These are phyloP conservation scores for Buddleja alternifolia DNA, from an alignment of 257 asterid species.

Conservation along the genomic window DNA sequence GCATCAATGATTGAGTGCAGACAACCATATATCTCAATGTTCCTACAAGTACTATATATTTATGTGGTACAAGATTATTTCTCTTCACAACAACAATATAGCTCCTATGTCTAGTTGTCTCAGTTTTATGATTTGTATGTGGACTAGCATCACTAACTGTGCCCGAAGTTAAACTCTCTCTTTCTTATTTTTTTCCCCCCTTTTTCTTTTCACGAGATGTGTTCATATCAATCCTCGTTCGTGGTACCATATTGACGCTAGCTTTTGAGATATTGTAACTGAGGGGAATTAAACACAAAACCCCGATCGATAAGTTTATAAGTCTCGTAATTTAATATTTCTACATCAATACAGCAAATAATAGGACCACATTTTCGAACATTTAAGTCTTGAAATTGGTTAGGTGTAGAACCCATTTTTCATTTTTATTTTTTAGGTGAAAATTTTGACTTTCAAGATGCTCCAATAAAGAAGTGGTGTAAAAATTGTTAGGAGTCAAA, in stretches of 20 bases:
- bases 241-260: too few species aligned
- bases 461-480: not conserved
- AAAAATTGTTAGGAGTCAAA: not conserved
- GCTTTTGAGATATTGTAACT: too few species aligned
- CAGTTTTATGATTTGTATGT: constrained; percentile 30
- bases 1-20: constrained; percentile 29
- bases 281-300: too few species aligned
- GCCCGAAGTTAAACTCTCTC: constrained; percentile 12
- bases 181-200: too few species aligned
- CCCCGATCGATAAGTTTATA: too few species aligned
- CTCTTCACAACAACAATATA: constrained; percentile 43
- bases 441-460: not conserved
- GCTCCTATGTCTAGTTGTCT: constrained; percentile 44
- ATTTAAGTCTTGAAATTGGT: not conserved
- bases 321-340: too few species aligned
- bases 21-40: constrained; percentile 1
- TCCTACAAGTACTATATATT: not conserved
- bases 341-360: constrained; percentile 6
- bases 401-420: too few species aligned
- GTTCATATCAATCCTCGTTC: too few species aligned
- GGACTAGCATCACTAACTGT: constrained; percentile 41
- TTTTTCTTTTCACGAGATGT: too few species aligned
- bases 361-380: constrained; percentile 44
- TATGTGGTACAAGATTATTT: constrained; percentile 26
- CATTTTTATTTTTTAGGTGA: too few species aligned